Conservation (phyloP, 208 protist species). For the Leishmania gerbilli region DNA sequence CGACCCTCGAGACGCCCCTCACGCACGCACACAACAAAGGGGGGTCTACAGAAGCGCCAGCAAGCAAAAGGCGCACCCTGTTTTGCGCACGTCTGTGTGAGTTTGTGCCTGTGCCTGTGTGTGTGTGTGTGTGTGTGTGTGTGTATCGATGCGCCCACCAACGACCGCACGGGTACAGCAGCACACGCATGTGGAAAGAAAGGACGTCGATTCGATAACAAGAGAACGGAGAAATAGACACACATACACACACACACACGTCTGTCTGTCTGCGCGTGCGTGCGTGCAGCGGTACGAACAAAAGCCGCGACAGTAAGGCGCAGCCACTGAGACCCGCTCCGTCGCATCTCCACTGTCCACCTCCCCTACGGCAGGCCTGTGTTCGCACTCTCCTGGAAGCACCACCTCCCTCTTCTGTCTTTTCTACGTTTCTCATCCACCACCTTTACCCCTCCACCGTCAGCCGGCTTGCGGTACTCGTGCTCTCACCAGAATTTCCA, state of each 20-base stretch:
- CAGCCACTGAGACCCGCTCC: background rate
- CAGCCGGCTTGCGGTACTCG: background rate
- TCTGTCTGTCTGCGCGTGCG: background rate
- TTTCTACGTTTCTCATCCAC: background rate
- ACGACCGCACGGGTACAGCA: background rate
- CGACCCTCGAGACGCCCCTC: no score
- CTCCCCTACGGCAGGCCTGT: background rate
- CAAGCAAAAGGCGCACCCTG: background rate
- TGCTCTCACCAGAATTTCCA: constrained; percentile 51
- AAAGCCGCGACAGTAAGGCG: background rate
- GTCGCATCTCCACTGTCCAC: background rate
- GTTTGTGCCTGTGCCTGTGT: background rate
- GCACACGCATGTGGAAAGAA: no score
- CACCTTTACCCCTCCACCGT: background rate
- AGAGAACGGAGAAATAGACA: background rate
- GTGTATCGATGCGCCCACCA: background rate
- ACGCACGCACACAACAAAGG: background rate
- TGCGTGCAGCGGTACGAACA: background rate
- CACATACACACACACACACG: background rate
- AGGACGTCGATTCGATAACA: background rate
- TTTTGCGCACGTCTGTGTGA: background rate
- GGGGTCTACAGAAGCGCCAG: background rate
- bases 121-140: background rate
- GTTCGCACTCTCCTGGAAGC: background rate
- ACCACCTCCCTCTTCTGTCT: no score